Percentiles rank a stretch among this genome's conserved stretches.
Evolutionary conservation across 225 moss, liverwort and hornwort species (phyloP).

Genomic region (Marchantia polymorpha): DNA sequence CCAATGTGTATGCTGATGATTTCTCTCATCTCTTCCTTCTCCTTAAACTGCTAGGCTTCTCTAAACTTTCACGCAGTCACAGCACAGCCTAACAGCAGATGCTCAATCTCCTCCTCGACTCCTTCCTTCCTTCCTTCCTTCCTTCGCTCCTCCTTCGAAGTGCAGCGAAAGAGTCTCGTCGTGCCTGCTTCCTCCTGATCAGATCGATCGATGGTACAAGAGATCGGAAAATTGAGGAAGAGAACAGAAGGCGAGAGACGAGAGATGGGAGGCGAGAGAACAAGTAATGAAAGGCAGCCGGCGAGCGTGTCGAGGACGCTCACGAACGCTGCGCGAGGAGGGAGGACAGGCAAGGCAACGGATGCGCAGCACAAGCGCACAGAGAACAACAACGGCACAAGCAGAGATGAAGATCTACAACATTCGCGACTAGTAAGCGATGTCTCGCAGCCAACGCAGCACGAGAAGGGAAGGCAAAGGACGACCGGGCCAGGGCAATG

Average conservation of each 20-base stretch:
- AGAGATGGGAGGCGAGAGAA: not conserved
- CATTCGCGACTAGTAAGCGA: not conserved
- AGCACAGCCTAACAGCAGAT: not conserved
- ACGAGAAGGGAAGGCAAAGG: not conserved
- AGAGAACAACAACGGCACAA: not conserved
- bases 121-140: not conserved
- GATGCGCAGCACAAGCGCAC: not conserved
- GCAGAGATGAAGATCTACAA: not conserved
- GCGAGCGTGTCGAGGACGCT: slow-evolving; percentile 25
- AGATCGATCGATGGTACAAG: not conserved
- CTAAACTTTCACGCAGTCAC: not conserved
- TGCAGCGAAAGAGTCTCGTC: not conserved
- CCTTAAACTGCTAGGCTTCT: not conserved
- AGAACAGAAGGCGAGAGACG: no score
- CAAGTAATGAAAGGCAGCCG: not conserved
- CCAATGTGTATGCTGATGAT: slow-evolving; percentile 34
- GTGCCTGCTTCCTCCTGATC: not conserved
- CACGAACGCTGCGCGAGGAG: slow-evolving; percentile 20
- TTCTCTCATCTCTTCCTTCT: slow-evolving; percentile 28
- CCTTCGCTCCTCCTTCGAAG: not conserved
- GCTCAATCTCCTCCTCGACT: slow-evolving; percentile 4
- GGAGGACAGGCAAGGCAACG: not conserved
- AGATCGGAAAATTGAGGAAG: slow-evolving; percentile 3
- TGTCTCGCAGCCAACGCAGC: not conserved
- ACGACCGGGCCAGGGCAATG: not conserved